A percentile compares a stretch with the other conserved stretches of the same genome.
phyloP scores from a whole-genome alignment of 2,329 filamentous ascomycete genomes.

The Trichoderma asperellum region DNA sequence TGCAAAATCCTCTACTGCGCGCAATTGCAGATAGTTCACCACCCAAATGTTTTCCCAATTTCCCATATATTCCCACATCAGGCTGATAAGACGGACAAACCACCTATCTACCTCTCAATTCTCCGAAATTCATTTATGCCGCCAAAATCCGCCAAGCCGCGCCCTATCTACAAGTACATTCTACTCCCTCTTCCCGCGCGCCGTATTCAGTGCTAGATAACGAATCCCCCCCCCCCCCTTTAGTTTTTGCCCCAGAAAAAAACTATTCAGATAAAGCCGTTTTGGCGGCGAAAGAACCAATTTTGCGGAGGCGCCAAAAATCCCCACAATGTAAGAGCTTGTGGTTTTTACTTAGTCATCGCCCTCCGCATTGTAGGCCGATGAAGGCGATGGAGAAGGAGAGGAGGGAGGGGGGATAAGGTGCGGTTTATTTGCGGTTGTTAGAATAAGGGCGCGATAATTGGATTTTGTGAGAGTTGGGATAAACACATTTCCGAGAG shows the following conservation, averaged over 20 bases:
- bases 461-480: not conserved
- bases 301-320: constrained; percentile 8
- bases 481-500: not conserved
- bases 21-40: not conserved
- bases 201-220: not conserved
- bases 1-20: not conserved
- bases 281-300: not conserved
- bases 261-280: not conserved
- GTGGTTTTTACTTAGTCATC: constrained; percentile 3
- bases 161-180: not conserved
- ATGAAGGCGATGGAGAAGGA: not conserved
- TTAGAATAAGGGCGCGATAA: not conserved
- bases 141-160: constrained; percentile 12
- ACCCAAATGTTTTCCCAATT: not conserved
- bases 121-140: not conserved
- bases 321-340: constrained; percentile 9
- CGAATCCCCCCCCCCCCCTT: not conserved
- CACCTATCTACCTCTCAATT: not conserved
- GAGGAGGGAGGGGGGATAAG: not conserved
- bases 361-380: not conserved
- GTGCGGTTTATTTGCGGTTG: not conserved
- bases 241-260: not conserved
- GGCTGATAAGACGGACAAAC: not conserved
- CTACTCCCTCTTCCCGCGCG: not conserved
- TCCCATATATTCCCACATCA: not conserved